Evolutionary conservation across 1,284 basidiomycete species (phyloP), one percentile per base, ranked within the genome.

Genomic region (Puccinia coronata): DNA sequence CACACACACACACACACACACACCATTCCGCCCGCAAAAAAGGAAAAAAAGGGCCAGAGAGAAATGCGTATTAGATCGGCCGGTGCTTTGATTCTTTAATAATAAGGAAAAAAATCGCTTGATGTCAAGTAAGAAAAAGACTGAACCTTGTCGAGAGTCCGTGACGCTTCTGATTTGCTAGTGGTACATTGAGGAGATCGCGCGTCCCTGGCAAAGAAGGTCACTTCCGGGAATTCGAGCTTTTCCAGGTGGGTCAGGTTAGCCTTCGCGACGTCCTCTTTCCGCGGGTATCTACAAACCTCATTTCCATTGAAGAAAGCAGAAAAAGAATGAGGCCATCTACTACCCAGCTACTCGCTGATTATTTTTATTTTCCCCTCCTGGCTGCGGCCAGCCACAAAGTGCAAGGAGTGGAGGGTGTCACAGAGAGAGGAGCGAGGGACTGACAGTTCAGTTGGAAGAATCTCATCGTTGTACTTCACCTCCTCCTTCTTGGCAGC

Each of bases 201-300:
- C 18, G 23, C n/a, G 36, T 74, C 73, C 20, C 34, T 14, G 6
- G 65, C 53, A 9, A 12, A 25, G 63, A 81, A 72, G 53, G 39
- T 84, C 41, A 84, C 84, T 53, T 87, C 84, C 25, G 84, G 84
- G 87, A 2, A 86, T 78, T 57, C 88, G 85, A 36, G 83, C 82
- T 28, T 83, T 25, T 83, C 83, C 83, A 97, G 89, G 25, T 94
- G 91, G 3, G 85, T 85, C 23, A 85, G 85, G 86, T 98, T 98
- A 8, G 94, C 90, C 31, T 86, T 86, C 57, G 95, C 92, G 25
- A 88, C 96, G 82, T 98, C 93, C 63, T 94, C 91, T 71, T 96
- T 91, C 3, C 91, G 90, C 14, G 96, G 95, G 86, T 92, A 94
- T 70, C 91, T 91, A 83, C 20, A n/a, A 82, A n/a, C 16, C 6